phyloP scores from a whole-genome alignment of 176 grass and related monocot species.

The Oryza brachyantha region DNA sequence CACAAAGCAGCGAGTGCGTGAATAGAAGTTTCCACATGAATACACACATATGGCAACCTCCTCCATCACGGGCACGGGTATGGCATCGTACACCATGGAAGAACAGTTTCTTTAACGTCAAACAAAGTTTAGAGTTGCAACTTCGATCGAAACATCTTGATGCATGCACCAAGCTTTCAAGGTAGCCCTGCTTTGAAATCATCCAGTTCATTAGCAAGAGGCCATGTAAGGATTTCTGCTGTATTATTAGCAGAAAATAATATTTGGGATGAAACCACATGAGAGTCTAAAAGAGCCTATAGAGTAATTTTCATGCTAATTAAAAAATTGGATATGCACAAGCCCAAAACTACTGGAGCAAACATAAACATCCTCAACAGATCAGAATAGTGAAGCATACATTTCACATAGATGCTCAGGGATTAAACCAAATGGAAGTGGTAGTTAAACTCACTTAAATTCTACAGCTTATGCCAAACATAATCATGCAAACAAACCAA shows the following conservation, averaged over 20 bases:
- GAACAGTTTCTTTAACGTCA: conserved; percentile 65
- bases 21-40: conserved; percentile 78
- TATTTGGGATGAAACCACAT: conserved; percentile 7
- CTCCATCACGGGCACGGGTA: conserved; percentile 12
- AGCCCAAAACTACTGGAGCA: not conserved
- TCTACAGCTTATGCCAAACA: not conserved
- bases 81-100: conserved; percentile 67
- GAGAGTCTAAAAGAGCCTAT: conserved; percentile 5
- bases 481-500: not conserved
- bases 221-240: not conserved
- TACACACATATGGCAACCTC: conserved; percentile 62
- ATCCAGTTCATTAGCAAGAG: conserved; percentile 23
- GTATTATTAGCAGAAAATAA: not conserved
- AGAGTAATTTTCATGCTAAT: conserved; percentile 6
- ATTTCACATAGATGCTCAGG: not conserved
- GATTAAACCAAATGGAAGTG: not conserved
- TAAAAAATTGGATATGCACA: not conserved
- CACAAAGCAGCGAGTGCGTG: conserved; percentile 37
- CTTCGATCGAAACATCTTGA: conserved; percentile 49
- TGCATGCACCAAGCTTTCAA: conserved; percentile 69
- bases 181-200: conserved; percentile 52
- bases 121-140: conserved; percentile 49
- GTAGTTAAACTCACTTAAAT: not conserved
- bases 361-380: conserved; percentile 12
- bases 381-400: not conserved